These are phyloP conservation scores for Aureobasidium subglaciale DNA, from an alignment of 2,329 filamentous ascomycete genomes.

Conservation along the genomic window DNA sequence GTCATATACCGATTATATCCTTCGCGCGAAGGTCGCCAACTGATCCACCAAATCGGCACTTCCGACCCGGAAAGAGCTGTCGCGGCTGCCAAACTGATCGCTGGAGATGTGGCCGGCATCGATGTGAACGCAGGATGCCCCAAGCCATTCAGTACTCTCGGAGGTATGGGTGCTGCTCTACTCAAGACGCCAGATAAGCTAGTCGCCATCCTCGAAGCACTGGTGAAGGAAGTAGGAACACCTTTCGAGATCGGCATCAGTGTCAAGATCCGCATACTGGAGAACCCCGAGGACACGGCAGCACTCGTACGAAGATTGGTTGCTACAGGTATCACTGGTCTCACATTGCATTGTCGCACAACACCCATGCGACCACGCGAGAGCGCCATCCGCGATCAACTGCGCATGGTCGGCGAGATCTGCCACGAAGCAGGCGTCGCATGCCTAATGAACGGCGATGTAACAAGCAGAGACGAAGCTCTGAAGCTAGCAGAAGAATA, in stretches of 20 bases:
- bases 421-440: slow-evolving; percentile 82
- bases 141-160: slow-evolving; percentile 88
- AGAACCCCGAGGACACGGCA: slow-evolving; percentile 68
- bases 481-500: slow-evolving; percentile 66
- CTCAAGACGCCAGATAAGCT: slow-evolving; percentile 78
- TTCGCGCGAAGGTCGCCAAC: slow-evolving; percentile 60
- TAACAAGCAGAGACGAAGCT: slow-evolving; percentile 66
- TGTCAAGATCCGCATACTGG: slow-evolving; percentile 89
- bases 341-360: slow-evolving; percentile 93
- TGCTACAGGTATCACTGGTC: slow-evolving; percentile 79
- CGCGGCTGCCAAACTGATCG: slow-evolving; percentile 74
- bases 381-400: slow-evolving; percentile 74
- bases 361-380: slow-evolving; percentile 92
- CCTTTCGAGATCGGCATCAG: slow-evolving; percentile 86
- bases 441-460: slow-evolving; percentile 93
- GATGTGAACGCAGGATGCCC: slow-evolving; percentile 98
- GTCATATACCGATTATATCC: slow-evolving; percentile 83
- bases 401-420: slow-evolving; percentile 73
- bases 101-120: slow-evolving; percentile 82
- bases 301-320: slow-evolving; percentile 70
- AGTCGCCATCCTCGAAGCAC: slow-evolving; percentile 70
- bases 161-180: slow-evolving; percentile 92
- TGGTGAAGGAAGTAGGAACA: slow-evolving; percentile 70
- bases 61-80: slow-evolving; percentile 77
- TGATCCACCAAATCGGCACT: slow-evolving; percentile 91